phyloP scores from a whole-genome alignment of 176 grass and related monocot species.

The Phoenix roebelenii region DNA sequence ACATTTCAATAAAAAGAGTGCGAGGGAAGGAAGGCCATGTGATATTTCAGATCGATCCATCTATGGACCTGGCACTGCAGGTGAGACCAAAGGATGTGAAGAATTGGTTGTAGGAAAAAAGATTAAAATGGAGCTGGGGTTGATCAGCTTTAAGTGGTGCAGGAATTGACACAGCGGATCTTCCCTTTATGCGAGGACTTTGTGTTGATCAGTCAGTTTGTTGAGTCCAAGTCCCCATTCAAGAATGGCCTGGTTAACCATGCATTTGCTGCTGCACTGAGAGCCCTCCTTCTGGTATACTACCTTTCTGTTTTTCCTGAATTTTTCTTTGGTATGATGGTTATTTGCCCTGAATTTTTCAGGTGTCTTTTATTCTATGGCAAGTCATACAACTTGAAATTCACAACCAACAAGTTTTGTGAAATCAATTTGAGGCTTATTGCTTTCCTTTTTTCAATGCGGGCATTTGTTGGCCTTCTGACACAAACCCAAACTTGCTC shows the following conservation, averaged over 20 bases:
- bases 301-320: neutral
- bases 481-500: too few relatives aligned
- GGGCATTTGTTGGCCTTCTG: too few relatives aligned
- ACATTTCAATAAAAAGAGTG: constrained; percentile 86
- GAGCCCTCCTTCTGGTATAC: constrained; percentile 75
- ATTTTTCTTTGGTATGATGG: neutral
- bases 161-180: constrained; percentile 75
- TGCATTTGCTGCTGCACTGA: constrained; percentile 79
- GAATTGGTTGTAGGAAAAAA: neutral
- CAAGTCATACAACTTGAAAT: too few relatives aligned
- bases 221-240: constrained; percentile 73
- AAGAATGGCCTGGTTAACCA: constrained; percentile 88
- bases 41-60: constrained; percentile 67
- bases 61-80: constrained; percentile 86
- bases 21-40: constrained; percentile 55
- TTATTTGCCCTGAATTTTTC: too few relatives aligned
- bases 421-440: neutral
- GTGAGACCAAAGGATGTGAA: constrained; percentile 22
- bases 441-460: constrained; percentile 5
- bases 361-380: too few relatives aligned
- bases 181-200: constrained; percentile 88
- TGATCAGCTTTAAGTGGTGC: constrained; percentile 18
- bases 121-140: too few relatives aligned
- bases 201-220: constrained; percentile 83
- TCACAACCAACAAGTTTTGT: too few relatives aligned